Evolutionary conservation across 805 yeast species (phyloP), one percentile per base, ranked within the genome.

Genomic region (Suhomyces emberorum): DNA sequence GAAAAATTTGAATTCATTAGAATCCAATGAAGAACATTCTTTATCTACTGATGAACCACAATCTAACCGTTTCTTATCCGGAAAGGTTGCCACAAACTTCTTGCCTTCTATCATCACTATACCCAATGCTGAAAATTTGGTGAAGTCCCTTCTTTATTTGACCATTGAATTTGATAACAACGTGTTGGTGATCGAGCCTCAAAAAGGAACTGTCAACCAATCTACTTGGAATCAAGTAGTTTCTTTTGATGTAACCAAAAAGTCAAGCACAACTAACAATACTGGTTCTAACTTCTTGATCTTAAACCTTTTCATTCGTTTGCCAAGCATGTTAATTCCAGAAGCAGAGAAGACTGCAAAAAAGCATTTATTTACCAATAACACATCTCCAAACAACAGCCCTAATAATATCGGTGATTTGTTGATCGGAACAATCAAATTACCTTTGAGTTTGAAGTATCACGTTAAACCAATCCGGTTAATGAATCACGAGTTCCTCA

Each of bases 141-240:
- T 77, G 43, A 79, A 78, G 47, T 77, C 93, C 12, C 72, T 95
- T 41, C 73, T 93, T 25, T 87, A 86, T 59, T 74, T 89, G 52
- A 88, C 95, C 2, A 72, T 93, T 30, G 99, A 93, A 61, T 91
- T 88, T 56, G 99, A 93, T 63, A 93, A 93, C 61, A 88, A 91
- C 34, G 93, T 89, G 47, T 83, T 93, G 45, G 75, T 88, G 11
- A 79, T 91, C 34, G 95, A 88, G 48, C 93, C 98, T 2, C 77
- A 81, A 19, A 77, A 84, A 35, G 96, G 96, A 26, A 77, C 95
- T 0, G 78, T 88, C 42, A 75, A 76, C 28, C 69, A 73, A 38
- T 91, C 96, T 1, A 76, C 77, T 12, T 93, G 95, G 79, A 93
- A 88, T 59, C 85, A 85, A 49, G 88, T 88, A 8, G 84, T 95